Conservation (phyloP, 78 protist genomes). For the Ministeria vibrans region DNA sequence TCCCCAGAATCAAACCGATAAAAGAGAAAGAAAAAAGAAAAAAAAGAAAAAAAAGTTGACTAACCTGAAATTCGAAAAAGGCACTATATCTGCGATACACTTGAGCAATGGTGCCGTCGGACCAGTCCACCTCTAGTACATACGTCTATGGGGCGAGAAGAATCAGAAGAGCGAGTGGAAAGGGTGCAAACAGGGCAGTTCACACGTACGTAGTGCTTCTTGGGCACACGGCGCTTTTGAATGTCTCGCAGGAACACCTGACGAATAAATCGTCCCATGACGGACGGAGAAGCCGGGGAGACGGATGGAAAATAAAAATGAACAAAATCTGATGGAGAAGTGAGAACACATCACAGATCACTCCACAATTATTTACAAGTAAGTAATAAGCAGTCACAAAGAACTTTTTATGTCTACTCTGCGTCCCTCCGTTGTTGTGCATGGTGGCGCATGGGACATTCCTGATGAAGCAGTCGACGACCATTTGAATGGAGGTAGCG, state of each 20-base stretch:
- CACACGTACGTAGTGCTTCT: background rate
- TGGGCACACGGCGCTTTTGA: background rate
- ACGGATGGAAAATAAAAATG: too few species aligned
- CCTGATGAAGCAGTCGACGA: too few species aligned
- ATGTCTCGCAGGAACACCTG: background rate
- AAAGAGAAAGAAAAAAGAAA: background rate
- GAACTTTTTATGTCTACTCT: too few species aligned
- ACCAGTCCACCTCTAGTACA: background rate
- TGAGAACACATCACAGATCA: too few species aligned
- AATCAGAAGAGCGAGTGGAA: background rate
- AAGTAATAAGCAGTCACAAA: too few species aligned
- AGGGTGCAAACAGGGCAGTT: background rate
- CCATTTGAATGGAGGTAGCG: too few species aligned
- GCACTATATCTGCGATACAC: conserved; percentile 3
- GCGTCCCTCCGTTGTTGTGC: too few species aligned
- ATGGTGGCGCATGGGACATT: too few species aligned
- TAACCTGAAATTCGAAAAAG: background rate
- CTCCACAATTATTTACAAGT: too few species aligned
- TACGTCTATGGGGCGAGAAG: background rate
- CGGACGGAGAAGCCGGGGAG: too few species aligned
- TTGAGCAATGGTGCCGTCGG: background rate
- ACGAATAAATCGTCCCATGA: too few species aligned
- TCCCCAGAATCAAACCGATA: background rate
- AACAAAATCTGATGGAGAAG: too few species aligned
- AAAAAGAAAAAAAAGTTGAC: background rate